Base-by-base conservation (phyloP, 225 moss, liverwort and hornwort genomes). In the Anthoceros angustus region DNA sequence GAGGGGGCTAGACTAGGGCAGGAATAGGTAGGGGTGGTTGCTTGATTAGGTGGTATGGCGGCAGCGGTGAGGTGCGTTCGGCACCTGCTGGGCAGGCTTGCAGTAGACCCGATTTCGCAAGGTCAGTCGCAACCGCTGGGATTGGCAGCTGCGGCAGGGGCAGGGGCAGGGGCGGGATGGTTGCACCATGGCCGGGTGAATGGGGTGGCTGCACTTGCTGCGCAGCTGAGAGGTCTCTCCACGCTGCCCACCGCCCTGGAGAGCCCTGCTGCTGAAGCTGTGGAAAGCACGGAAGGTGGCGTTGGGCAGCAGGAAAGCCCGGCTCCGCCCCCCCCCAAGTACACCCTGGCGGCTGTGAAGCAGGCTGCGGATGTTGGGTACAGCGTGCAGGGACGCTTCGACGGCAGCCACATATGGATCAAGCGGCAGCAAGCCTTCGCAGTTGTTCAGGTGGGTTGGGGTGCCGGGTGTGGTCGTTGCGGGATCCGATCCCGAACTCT, bases 391-490 rank as follows among this genome's bases (percentile, higher is more conserved):
- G 79, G 76, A 64, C 74, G 71, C 21, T 82, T 70, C 46, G 64
- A 43, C 42, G 79, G 66, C 43, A 72, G 68, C 26, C 15, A 41
- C 20, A 14, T 25, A 23, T 69, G 72, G 70, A 79, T 74, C 50
- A 42, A 63, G 24, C 79, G 72, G 20, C 82, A 72, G 41, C 55
- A 74, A 21, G 79, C 74, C 7, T 82, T 82, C 61, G 82, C 82
- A 23, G 82, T 82, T 5, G 70, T 82, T 26, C 82, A 77, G 82
- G 82, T 82, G 63, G 38, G 21, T 45, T n/a, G 16, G 12, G 42
- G 41, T 12, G 41, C 66, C 14, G 62, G 42, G 15, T 25, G 6
- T 11, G 25, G 16, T 42, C n/a, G 12, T 42, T 66, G 12, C 16
- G n/a, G 45, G 20, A 24, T 41, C 25, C 10, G 9, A 8, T 62